Evolutionary conservation across 2,329 filamentous ascomycete genomes (phyloP), one percentile per base, ranked within the genome.

Genomic region (Chrysoporthe deuterocubensis): DNA sequence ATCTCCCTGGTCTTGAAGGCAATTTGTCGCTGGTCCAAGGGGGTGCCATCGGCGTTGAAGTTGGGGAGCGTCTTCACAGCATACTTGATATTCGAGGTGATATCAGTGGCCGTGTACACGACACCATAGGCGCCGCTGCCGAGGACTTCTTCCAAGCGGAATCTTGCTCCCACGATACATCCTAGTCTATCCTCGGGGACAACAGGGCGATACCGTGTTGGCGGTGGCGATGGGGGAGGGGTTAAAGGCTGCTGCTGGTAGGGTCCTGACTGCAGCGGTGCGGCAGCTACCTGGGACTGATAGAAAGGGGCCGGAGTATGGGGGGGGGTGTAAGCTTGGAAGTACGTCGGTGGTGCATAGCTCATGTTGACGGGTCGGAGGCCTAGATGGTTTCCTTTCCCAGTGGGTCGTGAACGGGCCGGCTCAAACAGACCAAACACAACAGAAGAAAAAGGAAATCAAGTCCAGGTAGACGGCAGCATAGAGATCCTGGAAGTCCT

Each of bases 41-140:
- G 86, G 14, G 85, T 84, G 72, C 88, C 88, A 77, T 90, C 87
- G 72, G 85, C 76, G 79, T 95, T 96, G 80, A 90, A 86, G 81
- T 97, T 98, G 89, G 93, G 96, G 77, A 99, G 87, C 70, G 94
- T 95, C 85, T 99, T 99, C 77, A 99, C 95, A 71, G 96, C 96
- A 84, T 97, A 99, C 72, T 89, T 90, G 68, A 89, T 87, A 77
- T 91, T 88, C 73, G 90, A 95, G 78, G 90, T 90, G 77, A 95
- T 88, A 81, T 96, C 94, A 81, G 92, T 84, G 75, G 94, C 94
- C 72, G 90, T 89, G 83, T 98, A 98, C 37, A 99, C 96, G 54
- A 97, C 94, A 72, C 96, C 96, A 80, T 99, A 99, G 67, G 96
- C 96, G 74, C 96, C 96, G 62, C 95, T 92, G 72, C 96, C 96